phyloP scores from a whole-genome alignment of 2,329 filamentous ascomycete species.

The Moelleriella libera region DNA sequence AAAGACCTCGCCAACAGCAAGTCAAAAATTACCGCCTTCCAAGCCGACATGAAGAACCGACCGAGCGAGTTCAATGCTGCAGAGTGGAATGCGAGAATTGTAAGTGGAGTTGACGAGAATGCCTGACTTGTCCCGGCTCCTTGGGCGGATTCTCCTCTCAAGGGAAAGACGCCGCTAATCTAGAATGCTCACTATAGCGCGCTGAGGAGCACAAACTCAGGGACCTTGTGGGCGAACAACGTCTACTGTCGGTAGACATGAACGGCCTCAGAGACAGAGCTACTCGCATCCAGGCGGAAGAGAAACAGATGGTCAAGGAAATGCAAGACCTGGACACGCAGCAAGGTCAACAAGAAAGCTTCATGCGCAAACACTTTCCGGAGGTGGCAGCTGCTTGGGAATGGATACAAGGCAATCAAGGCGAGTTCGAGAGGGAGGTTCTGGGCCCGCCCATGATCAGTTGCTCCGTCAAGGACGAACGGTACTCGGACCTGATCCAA shows the following conservation, averaged over 20 bases:
- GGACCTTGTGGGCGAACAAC: slow-evolving; percentile 31
- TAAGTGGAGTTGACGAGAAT: slow-evolving; percentile 23
- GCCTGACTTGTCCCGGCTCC: not conserved
- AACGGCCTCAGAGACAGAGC: slow-evolving; percentile 27
- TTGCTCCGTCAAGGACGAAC: slow-evolving; percentile 63
- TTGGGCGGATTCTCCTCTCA: too few species aligned
- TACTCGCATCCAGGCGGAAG: slow-evolving; percentile 22
- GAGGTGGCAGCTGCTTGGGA: slow-evolving; percentile 62
- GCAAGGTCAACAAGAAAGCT: slow-evolving; percentile 56
- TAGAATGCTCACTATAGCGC: slow-evolving; percentile 26
- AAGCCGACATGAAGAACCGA: slow-evolving; percentile 45
- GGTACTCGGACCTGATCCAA: slow-evolving; percentile 44
- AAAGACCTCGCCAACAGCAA: slow-evolving; percentile 35
- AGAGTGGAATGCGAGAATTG: slow-evolving; percentile 60
- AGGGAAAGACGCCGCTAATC: slow-evolving; percentile 6
- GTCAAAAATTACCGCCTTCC: slow-evolving; percentile 45
- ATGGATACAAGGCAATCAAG: slow-evolving; percentile 64
- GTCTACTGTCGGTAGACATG: slow-evolving; percentile 23
- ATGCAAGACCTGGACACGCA: slow-evolving; percentile 54
- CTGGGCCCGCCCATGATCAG: slow-evolving; percentile 70
- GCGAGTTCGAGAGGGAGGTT: slow-evolving; percentile 59
- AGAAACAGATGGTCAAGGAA: slow-evolving; percentile 27
- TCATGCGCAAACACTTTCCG: slow-evolving; percentile 43
- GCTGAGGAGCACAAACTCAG: slow-evolving; percentile 42
- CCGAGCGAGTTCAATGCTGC: slow-evolving; percentile 54